Evolutionary conservation across 805 yeast species (phyloP).

Genomic region (Teunomyces barrocoloradensis): DNA sequence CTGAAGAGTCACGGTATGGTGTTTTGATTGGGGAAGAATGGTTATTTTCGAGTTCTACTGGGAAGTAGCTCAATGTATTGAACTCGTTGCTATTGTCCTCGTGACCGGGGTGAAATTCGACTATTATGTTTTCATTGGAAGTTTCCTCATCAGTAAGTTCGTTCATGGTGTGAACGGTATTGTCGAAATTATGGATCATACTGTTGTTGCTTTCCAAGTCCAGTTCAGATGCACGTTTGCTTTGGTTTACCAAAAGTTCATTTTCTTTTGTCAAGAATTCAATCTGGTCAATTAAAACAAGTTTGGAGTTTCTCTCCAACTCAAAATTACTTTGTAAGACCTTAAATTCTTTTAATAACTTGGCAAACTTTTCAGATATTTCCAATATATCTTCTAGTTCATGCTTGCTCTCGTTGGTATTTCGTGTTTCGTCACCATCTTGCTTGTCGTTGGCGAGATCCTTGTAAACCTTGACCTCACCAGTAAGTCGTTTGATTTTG

Average conservation of each 20-base stretch:
- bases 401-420: background rate
- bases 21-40: slow-evolving; percentile 28
- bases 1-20: slow-evolving; percentile 13
- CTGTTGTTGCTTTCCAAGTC: slow-evolving; percentile 5
- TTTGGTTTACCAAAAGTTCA: slow-evolving; percentile 12
- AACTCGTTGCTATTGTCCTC: slow-evolving; percentile 9
- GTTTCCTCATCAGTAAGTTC: slow-evolving; percentile 16
- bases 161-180: slow-evolving; percentile 22
- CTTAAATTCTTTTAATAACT: slow-evolving; percentile 32
- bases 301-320: slow-evolving; percentile 51
- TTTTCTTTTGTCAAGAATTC: slow-evolving; percentile 45
- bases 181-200: slow-evolving; percentile 5
- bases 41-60: slow-evolving; percentile 19
- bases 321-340: slow-evolving; percentile 50
- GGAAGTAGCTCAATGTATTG: slow-evolving; percentile 22
- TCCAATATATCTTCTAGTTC: slow-evolving; percentile 12
- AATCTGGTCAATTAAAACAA: slow-evolving; percentile 52
- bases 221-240: slow-evolving; percentile 7
- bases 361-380: slow-evolving; percentile 26
- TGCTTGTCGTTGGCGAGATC: slow-evolving; percentile 6
- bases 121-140: slow-evolving; percentile 2
- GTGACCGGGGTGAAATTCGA: background rate
- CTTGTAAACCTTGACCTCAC: slow-evolving; percentile 13
- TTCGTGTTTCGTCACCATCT: slow-evolving; percentile 3
- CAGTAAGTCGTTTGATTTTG: slow-evolving; percentile 18